phyloP scores from a whole-genome alignment of 441 rosid species.

The Gossypium laxum region DNA sequence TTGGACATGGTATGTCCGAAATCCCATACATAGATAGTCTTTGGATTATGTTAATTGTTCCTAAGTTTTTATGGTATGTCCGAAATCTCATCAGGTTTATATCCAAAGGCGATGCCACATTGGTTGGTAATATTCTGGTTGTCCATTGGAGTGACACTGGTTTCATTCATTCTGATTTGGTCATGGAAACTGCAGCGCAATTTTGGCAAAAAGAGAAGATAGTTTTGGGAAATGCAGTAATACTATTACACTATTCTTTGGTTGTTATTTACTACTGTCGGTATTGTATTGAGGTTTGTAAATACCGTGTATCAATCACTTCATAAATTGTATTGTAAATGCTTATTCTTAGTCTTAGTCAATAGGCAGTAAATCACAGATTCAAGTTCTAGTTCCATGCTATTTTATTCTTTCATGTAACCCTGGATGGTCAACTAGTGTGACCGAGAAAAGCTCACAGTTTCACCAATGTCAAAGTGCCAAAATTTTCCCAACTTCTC shows the following conservation, averaged over 20 bases:
- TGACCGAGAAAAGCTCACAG: not conserved
- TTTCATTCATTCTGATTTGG: conserved; percentile 58
- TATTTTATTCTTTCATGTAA: not conserved
- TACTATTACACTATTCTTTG: conserved; percentile 27
- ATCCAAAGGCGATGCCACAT: conserved; percentile 74
- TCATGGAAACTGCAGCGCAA: conserved; percentile 62
- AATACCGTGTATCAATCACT: conserved; percentile 25
- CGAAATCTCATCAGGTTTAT: conserved; percentile 46
- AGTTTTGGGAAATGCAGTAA: conserved; percentile 20
- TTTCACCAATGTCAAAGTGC: not conserved
- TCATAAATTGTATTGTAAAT: conserved; percentile 37
- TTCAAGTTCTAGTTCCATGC: not conserved
- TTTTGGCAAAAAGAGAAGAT: conserved; percentile 55
- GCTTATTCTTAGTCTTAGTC: conserved; percentile 21
- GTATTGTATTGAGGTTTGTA: conserved; percentile 26
- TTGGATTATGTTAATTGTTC: not conserved
- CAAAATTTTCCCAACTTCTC: too few species aligned
- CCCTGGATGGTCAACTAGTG: not conserved
- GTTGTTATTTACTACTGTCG: conserved; percentile 29
- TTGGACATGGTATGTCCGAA: conserved; percentile 67
- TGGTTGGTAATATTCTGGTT: conserved; percentile 73
- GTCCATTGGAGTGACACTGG: conserved; percentile 45
- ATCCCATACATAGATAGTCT: not conserved
- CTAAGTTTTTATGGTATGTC: not conserved
- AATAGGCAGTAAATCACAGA: conserved; percentile 11